Base-by-base conservation (phyloP, 208 protist species). In the Leishmania tropica region DNA sequence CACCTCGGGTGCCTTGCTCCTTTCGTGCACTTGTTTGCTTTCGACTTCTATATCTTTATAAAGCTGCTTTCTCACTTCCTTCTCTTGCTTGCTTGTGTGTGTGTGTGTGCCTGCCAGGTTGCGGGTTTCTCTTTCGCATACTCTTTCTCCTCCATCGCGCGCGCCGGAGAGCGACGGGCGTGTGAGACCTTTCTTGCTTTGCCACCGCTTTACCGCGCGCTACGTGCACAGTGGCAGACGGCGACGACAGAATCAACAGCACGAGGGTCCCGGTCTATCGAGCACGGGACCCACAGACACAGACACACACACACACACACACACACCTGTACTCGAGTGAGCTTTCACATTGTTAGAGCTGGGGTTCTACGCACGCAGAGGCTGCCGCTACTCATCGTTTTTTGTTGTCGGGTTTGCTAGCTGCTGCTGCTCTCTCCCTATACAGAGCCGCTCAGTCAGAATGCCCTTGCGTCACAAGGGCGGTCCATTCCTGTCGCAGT, bases 401-500 rank as follows among this genome's bases (percentile, higher is more conserved):
- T 35, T 35, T 35, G 24, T 37, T 35, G 21, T 28, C 28, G 6
- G n/a, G 5, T 65, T 65, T 21, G n/a, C 28, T 11, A 37, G n/a
- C 60, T 65, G 60, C 60, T 35, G n/a, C 28, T n/a, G n/a, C 60
- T 67, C 15, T 21, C 15, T 40, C 31, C 31, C 60, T 31, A 73
- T 1, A 53, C 40, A 10, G 68, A 0, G 68, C 35, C 42, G 5
- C 40, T 53, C 31, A 51, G n/a, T n/a, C 19, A 65, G 3, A 8
- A 83, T 81, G 76, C 58, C 54, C 21, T 45, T 79, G 37, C 60
- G 71, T 5, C 80, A 84, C 76, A 76, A 56, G 31, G 80, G 74
- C 48, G 67, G n/a, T 1, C 77, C 76, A 10, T 85, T 87, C 72
- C 77, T 87, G 5, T 82, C 80, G 7, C 78, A 79, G 62, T 89